Base-by-base conservation (phyloP, 2,329 filamentous ascomycete species). In the Xylariaceae sp. region DNA sequence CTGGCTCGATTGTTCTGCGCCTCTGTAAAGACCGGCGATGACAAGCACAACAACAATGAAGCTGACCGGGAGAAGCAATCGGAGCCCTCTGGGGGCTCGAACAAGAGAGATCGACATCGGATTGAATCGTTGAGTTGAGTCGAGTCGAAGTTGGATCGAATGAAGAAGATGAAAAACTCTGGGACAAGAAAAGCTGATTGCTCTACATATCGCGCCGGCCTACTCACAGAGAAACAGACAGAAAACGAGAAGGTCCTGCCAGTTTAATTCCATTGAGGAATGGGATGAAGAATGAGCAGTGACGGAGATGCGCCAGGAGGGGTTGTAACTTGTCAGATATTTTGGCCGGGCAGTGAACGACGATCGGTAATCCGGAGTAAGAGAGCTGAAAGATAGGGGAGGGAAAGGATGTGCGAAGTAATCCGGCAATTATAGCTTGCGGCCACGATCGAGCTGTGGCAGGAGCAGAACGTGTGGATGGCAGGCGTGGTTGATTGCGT, bases 31-130 rank as follows among this genome's bases (percentile, higher is more conserved):
- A 11, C 60, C 60, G 2, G 63, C 30, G n/a, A 66, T 17, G 34
- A 62, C 59, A 18, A 69, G 59, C 11, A 65, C 60, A 30, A 68
- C 49, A 51, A 61, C 47, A 10, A 69, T 8, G 15, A 68, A 61
- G 15, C 63, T 60, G 34, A 63, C 45, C 2, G 64, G 67, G 47
- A 70, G 62, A 30, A 67, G 48, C 53, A 77, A 15, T 13, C 62
- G 62, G 39, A 65, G 61, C 18, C 64, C 64, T 51, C 62, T 53
- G 13, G 64, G 64, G 50, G 62, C 62, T 23, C 61, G 53, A 7
- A 62, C 58, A 6, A 62, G 44, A 45, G 61, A 61, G 58, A 62
- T 58, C 10, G 58, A n/a, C 61, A 62, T 62, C 11, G 48, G 34
- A 58, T 62, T 23, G 48, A 50, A 39, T 23, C 42, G 47, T 23